Base-by-base conservation (phyloP, 2,329 filamentous ascomycete species). In the Beauveria rudraprayagi region DNA sequence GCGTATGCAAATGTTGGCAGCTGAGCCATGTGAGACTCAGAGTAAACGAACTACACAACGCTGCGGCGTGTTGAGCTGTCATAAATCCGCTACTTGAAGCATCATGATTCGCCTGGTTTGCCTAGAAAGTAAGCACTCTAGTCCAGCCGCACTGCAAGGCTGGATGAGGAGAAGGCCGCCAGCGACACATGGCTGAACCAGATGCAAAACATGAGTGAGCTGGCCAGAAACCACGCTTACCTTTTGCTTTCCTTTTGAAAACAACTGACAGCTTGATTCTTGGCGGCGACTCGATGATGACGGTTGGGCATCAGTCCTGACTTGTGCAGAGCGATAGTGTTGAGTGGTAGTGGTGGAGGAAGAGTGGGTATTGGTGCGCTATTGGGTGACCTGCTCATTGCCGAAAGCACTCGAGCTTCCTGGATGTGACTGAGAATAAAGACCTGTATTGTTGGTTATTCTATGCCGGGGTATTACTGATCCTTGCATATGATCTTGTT, bases 21-120 rank as follows among this genome's bases (percentile, higher is more conserved):
- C 56, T 43, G 34, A 22, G n/a, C 56, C 56, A 58, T 34, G 56
- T 51, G 56, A 58, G 56, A 47, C 56, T 51, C 56, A 58, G 56
- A 58, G 34, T 58, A 58, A 58, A 51, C 56, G 56, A 58, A 34
- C 19, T n/a, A 51, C 46, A 51, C 46, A 58, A 37, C 30, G 56
- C 46, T 51, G 46, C 30, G 10, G 14, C n/a, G 22, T 19, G 34
- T 43, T 51, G 19, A 37, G 47, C 56, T 50, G 10, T 28, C 24
- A 41, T 14, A 30, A 17, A 17, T 40, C n/a, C 28, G 30, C 54
- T 56, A 14, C 28, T 56, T 28, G 19, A 3, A 14, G 43, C 26
- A 30, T 11, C 34, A 22, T 51, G 44, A 58, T 58, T 51, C 46
- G 56, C 24, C 16, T 10, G 22, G 46, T 22, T 43, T 40, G 22